Conservation (phyloP, 2,329 filamentous ascomycete species). For the Botrytis hyacinthi region DNA sequence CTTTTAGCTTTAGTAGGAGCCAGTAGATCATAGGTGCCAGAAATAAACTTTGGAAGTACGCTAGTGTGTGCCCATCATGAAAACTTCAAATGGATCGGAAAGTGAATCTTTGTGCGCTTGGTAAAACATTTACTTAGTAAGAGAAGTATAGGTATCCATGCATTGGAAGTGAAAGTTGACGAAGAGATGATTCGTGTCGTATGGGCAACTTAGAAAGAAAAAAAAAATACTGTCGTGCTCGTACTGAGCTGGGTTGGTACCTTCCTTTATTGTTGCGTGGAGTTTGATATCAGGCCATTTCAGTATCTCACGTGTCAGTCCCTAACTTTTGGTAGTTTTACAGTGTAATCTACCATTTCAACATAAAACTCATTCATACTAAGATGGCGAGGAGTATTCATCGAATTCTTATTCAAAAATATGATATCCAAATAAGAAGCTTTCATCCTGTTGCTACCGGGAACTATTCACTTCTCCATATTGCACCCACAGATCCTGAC, state of each 20-base stretch:
- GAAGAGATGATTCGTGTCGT: not conserved
- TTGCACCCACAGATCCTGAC: rapidly evolving
- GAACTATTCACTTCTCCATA: not conserved
- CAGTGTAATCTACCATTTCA: rapidly evolving
- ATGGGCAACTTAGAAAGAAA: rapidly evolving
- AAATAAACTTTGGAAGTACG: not conserved
- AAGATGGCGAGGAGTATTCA: not conserved
- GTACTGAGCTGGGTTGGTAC: rapidly evolving
- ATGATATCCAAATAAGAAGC: not conserved
- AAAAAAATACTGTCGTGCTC: not conserved
- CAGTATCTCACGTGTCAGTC: not conserved
- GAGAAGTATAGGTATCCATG: not conserved
- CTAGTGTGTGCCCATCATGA: not conserved
- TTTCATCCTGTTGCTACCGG: not conserved
- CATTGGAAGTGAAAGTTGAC: not conserved
- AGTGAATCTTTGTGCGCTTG: not conserved
- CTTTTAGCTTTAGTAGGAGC: not conserved
- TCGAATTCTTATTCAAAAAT: rapidly evolving
- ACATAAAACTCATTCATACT: not conserved
- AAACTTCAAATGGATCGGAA: no score
- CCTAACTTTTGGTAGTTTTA: not conserved
- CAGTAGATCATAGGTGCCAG: rapidly evolving
- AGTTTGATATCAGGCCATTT: rapidly evolving
- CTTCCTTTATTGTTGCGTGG: not conserved
- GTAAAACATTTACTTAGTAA: rapidly evolving